phyloP scores from a whole-genome alignment of 2,329 filamentous ascomycete species.

The Botrytis hyacinthi region DNA sequence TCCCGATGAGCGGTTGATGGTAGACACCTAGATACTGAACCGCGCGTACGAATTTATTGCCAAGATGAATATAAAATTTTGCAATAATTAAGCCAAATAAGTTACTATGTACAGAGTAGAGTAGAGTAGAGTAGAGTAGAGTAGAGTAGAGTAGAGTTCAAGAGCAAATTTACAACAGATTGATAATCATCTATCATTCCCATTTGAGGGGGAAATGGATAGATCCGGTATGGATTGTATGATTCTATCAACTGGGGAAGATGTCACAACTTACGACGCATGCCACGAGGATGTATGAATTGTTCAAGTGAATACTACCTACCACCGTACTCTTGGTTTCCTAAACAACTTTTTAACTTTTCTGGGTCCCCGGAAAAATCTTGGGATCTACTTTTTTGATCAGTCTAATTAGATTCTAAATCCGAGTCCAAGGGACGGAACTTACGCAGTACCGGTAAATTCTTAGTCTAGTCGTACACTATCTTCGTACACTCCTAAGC shows the following conservation, averaged over 20 bases:
- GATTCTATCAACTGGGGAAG: not conserved
- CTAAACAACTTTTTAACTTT: not conserved
- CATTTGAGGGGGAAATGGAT: not conserved
- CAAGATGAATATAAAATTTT: not conserved
- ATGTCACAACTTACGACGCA: slow-evolving; percentile 6
- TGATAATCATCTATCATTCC: not conserved
- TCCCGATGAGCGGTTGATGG: not conserved
- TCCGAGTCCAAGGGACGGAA: not conserved
- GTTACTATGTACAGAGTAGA: not conserved
- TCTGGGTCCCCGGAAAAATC: not conserved
- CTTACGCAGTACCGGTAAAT: not conserved
- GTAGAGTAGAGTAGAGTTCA: not conserved
- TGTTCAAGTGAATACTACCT: not conserved
- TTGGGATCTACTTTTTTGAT: not conserved
- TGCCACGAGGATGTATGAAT: slow-evolving; percentile 7
- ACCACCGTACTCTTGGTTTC: not conserved
- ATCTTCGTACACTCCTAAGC: not conserved
- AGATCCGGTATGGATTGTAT: not conserved
- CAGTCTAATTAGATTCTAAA: not conserved
- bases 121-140: not conserved
- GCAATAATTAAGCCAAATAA: not conserved
- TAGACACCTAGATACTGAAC: not conserved
- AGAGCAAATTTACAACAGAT: not conserved
- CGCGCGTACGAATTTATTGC: slow-evolving; percentile 5
- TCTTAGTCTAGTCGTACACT: not conserved